These are phyloP conservation scores for Spergularia marina DNA, from an alignment of 148 eudicot genomes.

Conservation along the genomic window DNA sequence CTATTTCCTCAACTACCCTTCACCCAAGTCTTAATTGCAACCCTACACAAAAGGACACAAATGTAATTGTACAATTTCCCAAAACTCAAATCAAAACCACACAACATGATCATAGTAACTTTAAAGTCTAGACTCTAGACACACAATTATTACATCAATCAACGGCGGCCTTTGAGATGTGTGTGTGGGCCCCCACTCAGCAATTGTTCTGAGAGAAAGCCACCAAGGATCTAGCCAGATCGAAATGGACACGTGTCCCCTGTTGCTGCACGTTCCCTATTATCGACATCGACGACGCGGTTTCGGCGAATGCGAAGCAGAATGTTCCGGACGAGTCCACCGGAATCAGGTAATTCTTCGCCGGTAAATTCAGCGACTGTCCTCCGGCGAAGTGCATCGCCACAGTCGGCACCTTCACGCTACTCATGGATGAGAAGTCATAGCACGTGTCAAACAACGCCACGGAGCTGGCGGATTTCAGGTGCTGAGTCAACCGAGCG, in stretches of 20 bases:
- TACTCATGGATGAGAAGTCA: slow-evolving; percentile 41
- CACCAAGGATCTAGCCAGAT: slow-evolving; percentile 34
- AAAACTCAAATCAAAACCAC: too few relatives aligned
- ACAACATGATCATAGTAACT: too few relatives aligned
- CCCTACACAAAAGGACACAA: too few relatives aligned
- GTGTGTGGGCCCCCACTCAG: slow-evolving; percentile 15
- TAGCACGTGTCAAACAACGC: slow-evolving; percentile 70
- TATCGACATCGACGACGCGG: slow-evolving; percentile 46
- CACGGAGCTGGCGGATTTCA: slow-evolving; percentile 27
- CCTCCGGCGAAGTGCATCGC: slow-evolving; percentile 58
- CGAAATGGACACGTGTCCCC: slow-evolving; percentile 65
- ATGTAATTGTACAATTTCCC: too few relatives aligned
- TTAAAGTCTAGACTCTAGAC: not conserved
- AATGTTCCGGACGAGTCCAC: slow-evolving; percentile 46
- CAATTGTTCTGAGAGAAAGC: slow-evolving; percentile 44
- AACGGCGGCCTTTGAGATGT: not conserved
- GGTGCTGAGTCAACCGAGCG: slow-evolving; percentile 21
- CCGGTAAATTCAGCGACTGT: slow-evolving; percentile 35
- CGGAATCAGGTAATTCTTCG: slow-evolving; percentile 56
- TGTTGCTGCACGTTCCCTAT: slow-evolving; percentile 69
- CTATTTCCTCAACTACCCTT: too few relatives aligned
- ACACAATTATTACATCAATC: not conserved
- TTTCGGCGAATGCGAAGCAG: slow-evolving; percentile 60
- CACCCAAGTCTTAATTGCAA: too few relatives aligned
- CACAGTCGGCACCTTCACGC: slow-evolving; percentile 44